Conservation (phyloP, 2,329 filamentous ascomycete species). For the Cadophora gregata region DNA sequence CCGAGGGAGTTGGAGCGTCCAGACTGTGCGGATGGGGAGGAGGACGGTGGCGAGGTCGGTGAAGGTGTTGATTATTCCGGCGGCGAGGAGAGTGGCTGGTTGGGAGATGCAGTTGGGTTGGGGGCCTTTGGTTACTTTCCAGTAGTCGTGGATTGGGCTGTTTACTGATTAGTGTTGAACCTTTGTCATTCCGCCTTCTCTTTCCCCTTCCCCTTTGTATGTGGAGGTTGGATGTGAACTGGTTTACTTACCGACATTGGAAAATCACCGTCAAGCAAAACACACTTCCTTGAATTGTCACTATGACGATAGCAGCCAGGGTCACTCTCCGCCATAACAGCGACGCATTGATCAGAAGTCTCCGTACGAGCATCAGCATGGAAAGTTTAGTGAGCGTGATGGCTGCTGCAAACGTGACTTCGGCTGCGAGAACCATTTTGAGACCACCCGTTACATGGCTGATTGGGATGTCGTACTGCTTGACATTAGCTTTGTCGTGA, state of each 20-base stretch:
- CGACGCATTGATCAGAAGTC: constrained; percentile 34
- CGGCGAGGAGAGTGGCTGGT: constrained; percentile 56
- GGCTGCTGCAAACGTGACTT: constrained; percentile 47
- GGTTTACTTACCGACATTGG: constrained; percentile 36
- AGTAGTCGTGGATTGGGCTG: constrained; percentile 48
- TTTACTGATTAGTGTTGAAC: background rate
- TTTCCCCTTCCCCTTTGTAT: background rate
- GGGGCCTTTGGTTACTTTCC: constrained; percentile 44
- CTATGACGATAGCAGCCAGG: constrained; percentile 29
- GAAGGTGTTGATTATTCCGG: constrained; percentile 64
- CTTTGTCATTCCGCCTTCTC: background rate
- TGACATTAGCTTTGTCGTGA: background rate
- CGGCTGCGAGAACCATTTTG: constrained; percentile 48
- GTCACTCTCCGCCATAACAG: constrained; percentile 38
- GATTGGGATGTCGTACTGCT: constrained; percentile 48
- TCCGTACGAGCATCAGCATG: constrained; percentile 44
- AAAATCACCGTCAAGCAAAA: constrained; percentile 39
- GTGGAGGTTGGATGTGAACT: background rate
- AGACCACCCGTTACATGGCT: constrained; percentile 44
- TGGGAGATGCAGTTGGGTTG: constrained; percentile 54
- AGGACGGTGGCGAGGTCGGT: constrained; percentile 63
- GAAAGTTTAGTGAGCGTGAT: constrained; percentile 48
- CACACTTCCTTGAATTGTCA: constrained; percentile 34
- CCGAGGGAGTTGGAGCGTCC: constrained; percentile 52
- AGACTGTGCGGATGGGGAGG: constrained; percentile 56